Evolutionary conservation across 1,284 basidiomycete species (phyloP), one percentile per base, ranked within the genome.

Genomic region (Moniliophthora roreri): DNA sequence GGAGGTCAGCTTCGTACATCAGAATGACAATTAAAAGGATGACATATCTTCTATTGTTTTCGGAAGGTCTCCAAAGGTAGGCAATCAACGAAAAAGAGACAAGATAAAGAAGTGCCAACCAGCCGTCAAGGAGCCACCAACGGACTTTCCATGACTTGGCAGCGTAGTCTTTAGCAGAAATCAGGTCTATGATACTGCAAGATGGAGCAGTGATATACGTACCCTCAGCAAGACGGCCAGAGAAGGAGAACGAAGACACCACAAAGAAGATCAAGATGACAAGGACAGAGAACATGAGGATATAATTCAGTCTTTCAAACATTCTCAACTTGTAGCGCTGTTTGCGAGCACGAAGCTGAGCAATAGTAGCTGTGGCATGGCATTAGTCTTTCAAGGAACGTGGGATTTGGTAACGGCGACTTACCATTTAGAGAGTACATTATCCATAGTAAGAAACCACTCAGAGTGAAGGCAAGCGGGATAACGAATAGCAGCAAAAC

Each of bases 71-170:
- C 96, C 97, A 99, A 24, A 98, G 77, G 73, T 86, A 98, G 2
- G 91, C 86, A 58, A 98, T 93, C 8, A 83, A 76, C 44, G 78
- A 72, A 68, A 99, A 98, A 42, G 89, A 86, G 32, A 78, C 71
- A 47, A 95, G 81, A 68, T 94, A 97, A 34, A 97, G 83, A 26
- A 94, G 75, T 1, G 90, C 84, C 26, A 98, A 80, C 80, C 93
- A 98, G n/a, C 95, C 97, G 63, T 99, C 97, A 40, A 99, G 80
- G 13, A 99, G 75, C 83, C 95, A 93, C 97, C 97, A 99, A 48
- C 95, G 85, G 50, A 85, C 83, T 59, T 82, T 82, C 96, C 96
- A 99, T n/a, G 93, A 91, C 58, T 89, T 87, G 1, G 95, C 91
- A 6, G 92, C 89, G 65, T 96, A 98, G 66, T 96, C 93, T 93